Percentiles rank a stretch among this genome's conserved stretches.
Conservation (phyloP, 306 rosid genomes). For the Argentina anserina region DNA sequence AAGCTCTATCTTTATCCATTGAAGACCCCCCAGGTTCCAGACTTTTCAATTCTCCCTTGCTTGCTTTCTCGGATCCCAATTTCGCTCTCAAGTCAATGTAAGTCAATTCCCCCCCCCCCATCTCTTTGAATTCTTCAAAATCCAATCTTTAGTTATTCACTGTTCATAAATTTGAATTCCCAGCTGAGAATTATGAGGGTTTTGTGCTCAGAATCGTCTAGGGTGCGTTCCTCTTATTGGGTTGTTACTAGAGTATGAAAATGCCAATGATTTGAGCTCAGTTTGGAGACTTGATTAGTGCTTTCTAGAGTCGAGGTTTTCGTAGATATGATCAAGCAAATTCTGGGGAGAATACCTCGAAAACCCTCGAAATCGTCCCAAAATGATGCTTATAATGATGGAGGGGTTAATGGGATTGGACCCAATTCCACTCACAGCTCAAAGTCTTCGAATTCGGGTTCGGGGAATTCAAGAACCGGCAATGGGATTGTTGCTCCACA, state of each 20-base stretch:
- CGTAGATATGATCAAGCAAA: slow-evolving; percentile 61
- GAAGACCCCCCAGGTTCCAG: slow-evolving; percentile 19
- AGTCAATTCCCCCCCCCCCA: slow-evolving; percentile 21
- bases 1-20: slow-evolving; percentile 16
- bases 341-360: slow-evolving; percentile 50
- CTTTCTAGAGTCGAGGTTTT: slow-evolving; percentile 7
- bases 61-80: slow-evolving; percentile 10
- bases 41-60: slow-evolving; percentile 13
- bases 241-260: slow-evolving; percentile 14
- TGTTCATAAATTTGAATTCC: background rate
- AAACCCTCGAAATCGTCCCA: slow-evolving; percentile 48
- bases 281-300: slow-evolving; percentile 19
- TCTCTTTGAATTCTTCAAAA: slow-evolving; percentile 14
- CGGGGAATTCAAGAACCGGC: slow-evolving; percentile 27
- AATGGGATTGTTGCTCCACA: slow-evolving; percentile 35
- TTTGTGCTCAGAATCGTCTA: slow-evolving; percentile 10
- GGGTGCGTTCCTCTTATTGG: slow-evolving; percentile 17
- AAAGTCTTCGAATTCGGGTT: slow-evolving; percentile 35
- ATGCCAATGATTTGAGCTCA: slow-evolving; percentile 9
- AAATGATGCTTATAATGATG: slow-evolving; percentile 31
- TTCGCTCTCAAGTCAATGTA: slow-evolving; percentile 25
- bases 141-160: background rate
- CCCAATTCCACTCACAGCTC: slow-evolving; percentile 38
- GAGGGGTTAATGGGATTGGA: slow-evolving; percentile 38
- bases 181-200: slow-evolving; percentile 3